Conservation (phyloP, 192 early-diverging fungal genomes). For the Coemansia sp. region DNA sequence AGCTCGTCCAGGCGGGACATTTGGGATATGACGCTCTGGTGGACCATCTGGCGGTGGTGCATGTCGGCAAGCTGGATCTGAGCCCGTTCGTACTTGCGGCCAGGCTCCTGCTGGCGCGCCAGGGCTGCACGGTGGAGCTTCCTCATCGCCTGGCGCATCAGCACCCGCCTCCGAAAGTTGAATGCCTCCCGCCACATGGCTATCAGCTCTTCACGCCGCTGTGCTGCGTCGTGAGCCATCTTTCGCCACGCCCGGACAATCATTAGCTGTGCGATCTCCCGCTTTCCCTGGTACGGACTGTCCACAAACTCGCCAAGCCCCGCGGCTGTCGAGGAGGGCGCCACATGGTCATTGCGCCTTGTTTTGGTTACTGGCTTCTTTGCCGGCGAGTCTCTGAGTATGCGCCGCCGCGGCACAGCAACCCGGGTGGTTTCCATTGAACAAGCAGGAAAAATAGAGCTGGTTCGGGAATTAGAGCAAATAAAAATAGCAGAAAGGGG, state of each 20-base stretch:
- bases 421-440: no score
- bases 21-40: not conserved
- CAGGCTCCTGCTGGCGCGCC: not conserved
- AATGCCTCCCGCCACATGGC: conserved; percentile 22
- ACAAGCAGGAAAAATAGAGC: no score
- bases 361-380: no score
- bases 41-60: conserved; percentile 8
- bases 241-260: conserved; percentile 25
- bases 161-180: not conserved
- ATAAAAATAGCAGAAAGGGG: no score
- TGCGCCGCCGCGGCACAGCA: no score
- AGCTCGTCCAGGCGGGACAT: conserved; percentile 1
- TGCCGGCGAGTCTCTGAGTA: no score
- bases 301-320: conserved; percentile 12
- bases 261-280: conserved; percentile 13
- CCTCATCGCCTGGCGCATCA: conserved; percentile 3
- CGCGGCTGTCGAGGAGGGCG: no score
- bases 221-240: conserved; percentile 13
- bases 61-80: conserved; percentile 7
- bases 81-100: conserved; percentile 2
- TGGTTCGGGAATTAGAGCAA: no score
- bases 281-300: conserved; percentile 20
- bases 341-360: no score
- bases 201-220: conserved; percentile 23
- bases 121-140: not conserved